phyloP scores from a whole-genome alignment of 1,139 yeast genomes.

The Geotrichum siamense region DNA sequence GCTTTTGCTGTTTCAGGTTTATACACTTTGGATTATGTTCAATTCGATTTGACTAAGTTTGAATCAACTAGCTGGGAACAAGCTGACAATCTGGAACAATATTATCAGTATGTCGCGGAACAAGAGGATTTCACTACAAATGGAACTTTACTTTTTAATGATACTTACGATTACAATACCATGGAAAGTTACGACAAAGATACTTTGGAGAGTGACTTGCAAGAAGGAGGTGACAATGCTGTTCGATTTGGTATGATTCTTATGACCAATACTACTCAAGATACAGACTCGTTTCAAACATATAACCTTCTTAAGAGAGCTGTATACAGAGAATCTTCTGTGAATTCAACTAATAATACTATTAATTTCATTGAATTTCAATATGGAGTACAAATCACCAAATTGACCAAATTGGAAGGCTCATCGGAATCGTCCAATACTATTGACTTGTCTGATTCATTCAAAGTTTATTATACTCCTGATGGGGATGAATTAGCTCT shows the following conservation, averaged over 20 bases:
- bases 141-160: conserved; percentile 15
- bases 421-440: background rate
- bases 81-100: conserved; percentile 10
- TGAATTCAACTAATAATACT: conserved; percentile 14
- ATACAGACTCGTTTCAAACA: conserved; percentile 12
- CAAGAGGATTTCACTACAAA: conserved; percentile 9
- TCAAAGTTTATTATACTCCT: conserved; percentile 8
- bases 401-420: background rate
- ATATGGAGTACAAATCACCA: conserved; percentile 12
- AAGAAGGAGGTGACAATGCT: conserved; percentile 6
- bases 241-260: conserved; percentile 12
- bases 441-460: conserved; percentile 1
- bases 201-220: conserved; percentile 7
- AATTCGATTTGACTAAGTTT: conserved; percentile 13
- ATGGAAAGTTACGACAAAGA: conserved; percentile 8
- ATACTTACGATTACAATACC: conserved; percentile 15
- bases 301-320: conserved; percentile 16
- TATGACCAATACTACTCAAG: conserved; percentile 15
- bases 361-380: conserved; percentile 15
- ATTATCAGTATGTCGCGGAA: conserved; percentile 12
- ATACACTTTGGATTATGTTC: conserved; percentile 14
- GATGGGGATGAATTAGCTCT: conserved; percentile 2
- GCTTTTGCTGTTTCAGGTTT: conserved; percentile 17
- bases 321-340: conserved; percentile 13
- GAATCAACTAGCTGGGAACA: conserved; percentile 7